Conservation (phyloP, 441 rosid genomes). For the Corymbia calophylla region DNA sequence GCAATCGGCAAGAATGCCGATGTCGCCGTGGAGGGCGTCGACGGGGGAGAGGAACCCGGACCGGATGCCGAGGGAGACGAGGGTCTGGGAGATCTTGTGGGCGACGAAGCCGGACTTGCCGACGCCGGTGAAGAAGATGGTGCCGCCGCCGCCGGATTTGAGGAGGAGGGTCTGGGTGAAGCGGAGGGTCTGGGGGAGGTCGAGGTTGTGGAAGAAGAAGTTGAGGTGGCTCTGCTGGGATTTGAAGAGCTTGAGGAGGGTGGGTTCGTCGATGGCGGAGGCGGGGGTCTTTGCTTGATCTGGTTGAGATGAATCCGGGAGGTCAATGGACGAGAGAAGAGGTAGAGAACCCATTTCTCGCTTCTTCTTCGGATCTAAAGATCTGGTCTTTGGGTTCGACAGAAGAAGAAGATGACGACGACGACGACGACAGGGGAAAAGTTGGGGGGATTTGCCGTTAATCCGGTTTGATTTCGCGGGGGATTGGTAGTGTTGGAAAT, state of each 20-base stretch:
- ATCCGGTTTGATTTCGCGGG: neutral
- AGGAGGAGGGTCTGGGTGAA: constrained; percentile 66
- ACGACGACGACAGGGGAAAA: neutral
- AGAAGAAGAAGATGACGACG: neutral
- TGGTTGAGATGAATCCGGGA: neutral
- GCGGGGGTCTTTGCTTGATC: neutral
- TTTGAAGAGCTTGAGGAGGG: constrained; percentile 72
- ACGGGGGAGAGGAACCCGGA: constrained; percentile 78
- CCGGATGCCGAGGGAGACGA: constrained; percentile 68
- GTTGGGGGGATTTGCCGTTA: neutral
- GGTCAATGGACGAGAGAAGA: neutral
- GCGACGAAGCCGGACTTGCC: constrained; percentile 97
- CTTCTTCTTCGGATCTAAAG: neutral
- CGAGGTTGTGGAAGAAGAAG: constrained; percentile 77
- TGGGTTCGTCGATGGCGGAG: constrained; percentile 30
- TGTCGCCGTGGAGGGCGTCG: constrained; percentile 96
- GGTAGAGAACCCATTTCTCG: constrained; percentile 4
- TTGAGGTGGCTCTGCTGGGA: constrained; percentile 89
- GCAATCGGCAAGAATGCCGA: constrained; percentile 46
- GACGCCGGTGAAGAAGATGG: constrained; percentile 86
- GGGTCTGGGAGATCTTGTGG: constrained; percentile 84
- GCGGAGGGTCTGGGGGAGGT: constrained; percentile 58
- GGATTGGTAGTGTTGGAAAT: neutral
- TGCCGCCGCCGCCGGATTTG: constrained; percentile 43
- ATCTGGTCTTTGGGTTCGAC: neutral